Base-by-base conservation (phyloP, 2,329 filamentous ascomycete genomes). In the Macrophomina pseudophaseolina region DNA sequence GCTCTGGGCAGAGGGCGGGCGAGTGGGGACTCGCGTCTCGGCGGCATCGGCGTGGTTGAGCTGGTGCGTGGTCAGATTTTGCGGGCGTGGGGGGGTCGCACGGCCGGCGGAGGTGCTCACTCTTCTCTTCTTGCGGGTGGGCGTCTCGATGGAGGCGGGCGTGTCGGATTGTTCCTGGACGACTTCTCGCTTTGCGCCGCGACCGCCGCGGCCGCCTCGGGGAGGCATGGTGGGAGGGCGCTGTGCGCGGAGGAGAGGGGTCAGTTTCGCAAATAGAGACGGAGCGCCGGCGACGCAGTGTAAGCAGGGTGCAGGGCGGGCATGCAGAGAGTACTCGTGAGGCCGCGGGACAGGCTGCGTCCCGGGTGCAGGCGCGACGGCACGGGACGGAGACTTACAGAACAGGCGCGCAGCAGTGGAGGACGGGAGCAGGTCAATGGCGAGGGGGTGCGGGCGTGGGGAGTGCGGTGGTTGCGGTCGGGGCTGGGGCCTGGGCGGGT, bases 121-220 rank as follows among this genome's bases (percentile, higher is more conserved):
- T 73, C 82, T 80, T 74, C 81, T 79, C 65, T 81, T 80, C 69
- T 82, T 82, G 65, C 82, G 78, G 59, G 81, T 80, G 58, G 82
- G 82, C 30, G 82, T 84, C 69, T 80, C 76, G 71, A 82, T 80
- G 33, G 80, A 78, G 69, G 83, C 82, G 67, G 80, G 80, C 23
- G 80, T 82, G 70, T 83, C 81, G 33, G 77, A 79, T 30, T 63
- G 66, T 33, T 69, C 66, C 53, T 68, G 68, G 44, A 62, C 60
- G 33, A 60, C 44, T 40, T 66, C 65, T 16, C 65, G 56, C 65
- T 66, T 66, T 63, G 65, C 65, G 58, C 65, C 65, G 56, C 65
- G 65, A 60, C 52, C 63, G 52, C 63, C 63, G 42, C 63, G 63
- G 63, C 63, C 42, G 53, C 63, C 63, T 65, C 63, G 14, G 6